These are phyloP conservation scores for Suillus bovinus DNA, from an alignment of 768 basidiomycete species.

Conservation along the genomic window DNA sequence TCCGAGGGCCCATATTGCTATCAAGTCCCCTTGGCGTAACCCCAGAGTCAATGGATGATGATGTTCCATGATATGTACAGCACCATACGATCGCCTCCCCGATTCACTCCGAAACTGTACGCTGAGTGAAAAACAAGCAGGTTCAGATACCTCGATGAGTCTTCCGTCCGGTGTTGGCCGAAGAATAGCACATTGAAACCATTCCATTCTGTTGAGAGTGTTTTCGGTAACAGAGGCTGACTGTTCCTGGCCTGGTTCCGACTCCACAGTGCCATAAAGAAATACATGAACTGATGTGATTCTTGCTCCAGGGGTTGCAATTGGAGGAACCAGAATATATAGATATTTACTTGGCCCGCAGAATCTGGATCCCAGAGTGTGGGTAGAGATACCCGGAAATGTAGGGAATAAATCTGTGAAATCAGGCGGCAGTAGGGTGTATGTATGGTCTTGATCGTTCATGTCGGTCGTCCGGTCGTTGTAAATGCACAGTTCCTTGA, in stretches of 20 bases:
- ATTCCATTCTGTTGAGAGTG: slow-evolving; percentile 2
- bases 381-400: neutral
- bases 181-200: slow-evolving; percentile 3
- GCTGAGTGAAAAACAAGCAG: neutral
- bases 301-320: neutral
- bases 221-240: neutral
- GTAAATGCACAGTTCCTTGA: neutral
- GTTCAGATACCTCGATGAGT: neutral
- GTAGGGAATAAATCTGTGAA: neutral
- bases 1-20: slow-evolving; percentile 6
- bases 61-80: neutral
- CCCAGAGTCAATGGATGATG: slow-evolving; percentile 1
- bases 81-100: neutral
- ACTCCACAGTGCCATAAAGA: slow-evolving; percentile 1
- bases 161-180: neutral
- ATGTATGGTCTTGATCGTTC: neutral
- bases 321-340: neutral
- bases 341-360: slow-evolving; percentile 2
- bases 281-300: neutral
- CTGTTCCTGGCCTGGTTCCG: neutral
- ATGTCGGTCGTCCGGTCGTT: neutral
- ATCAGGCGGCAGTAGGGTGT: neutral
- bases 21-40: neutral
- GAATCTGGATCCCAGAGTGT: neutral
- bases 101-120: neutral